Conservation (phyloP, 1,284 basidiomycete species). For the Paramarasmius palmivorus region DNA sequence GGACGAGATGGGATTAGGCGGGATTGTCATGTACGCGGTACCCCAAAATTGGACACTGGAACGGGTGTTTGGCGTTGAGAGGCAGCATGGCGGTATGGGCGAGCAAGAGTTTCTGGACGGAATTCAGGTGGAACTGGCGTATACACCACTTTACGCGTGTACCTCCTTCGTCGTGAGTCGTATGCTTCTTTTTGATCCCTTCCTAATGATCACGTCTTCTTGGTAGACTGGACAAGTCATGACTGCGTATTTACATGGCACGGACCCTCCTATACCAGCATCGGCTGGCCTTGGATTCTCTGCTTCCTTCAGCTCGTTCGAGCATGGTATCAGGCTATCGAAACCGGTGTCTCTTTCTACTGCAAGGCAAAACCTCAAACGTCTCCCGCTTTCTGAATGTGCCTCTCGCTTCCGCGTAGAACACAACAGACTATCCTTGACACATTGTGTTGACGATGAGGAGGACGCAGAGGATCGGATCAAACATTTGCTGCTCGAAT, state of each 20-base stretch:
- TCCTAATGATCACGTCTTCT: not conserved
- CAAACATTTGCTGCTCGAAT: not conserved
- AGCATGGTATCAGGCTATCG: conserved; percentile 1
- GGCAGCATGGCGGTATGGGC: conserved; percentile 21
- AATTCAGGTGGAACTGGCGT: conserved; percentile 25
- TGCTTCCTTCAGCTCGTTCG: conserved; percentile 6
- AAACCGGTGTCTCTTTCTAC: not conserved
- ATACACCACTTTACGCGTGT: conserved; percentile 31
- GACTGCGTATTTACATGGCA: conserved; percentile 10
- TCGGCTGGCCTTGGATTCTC: conserved; percentile 20
- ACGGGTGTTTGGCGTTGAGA: conserved; percentile 23
- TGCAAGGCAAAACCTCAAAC: not conserved
- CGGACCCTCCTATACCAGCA: conserved; percentile 20
- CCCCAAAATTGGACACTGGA: conserved; percentile 17
- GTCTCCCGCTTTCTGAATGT: not conserved
- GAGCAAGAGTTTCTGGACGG: conserved; percentile 27
- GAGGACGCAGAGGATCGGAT: not conserved
- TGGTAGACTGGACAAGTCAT: conserved; percentile 31
- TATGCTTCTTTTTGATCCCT: not conserved
- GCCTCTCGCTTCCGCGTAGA: not conserved
- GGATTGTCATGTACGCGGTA: conserved; percentile 28
- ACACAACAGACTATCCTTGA: not conserved
- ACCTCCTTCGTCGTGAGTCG: conserved; percentile 32
- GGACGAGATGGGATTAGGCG: conserved; percentile 28
- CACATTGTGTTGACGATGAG: not conserved